These are phyloP conservation scores for Allium fistulosum DNA, from an alignment of 106 monocot species.

Conservation along the genomic window DNA sequence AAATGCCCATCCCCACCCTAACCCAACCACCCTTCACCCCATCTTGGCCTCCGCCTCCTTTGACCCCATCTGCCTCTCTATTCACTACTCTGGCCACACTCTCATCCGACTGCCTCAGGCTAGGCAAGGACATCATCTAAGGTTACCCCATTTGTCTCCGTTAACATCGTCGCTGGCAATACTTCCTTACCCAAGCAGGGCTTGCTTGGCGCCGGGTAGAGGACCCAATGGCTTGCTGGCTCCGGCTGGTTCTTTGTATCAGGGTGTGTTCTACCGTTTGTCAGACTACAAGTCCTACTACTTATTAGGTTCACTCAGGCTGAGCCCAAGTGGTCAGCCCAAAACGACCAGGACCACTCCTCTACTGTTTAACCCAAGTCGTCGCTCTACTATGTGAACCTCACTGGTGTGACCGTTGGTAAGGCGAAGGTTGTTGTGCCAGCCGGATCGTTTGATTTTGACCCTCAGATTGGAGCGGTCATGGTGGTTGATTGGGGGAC, in stretches of 20 bases:
- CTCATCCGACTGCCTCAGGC: conserved; percentile 42
- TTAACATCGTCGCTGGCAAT: conserved; percentile 30
- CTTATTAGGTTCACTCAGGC: conserved; percentile 87
- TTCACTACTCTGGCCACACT: conserved; percentile 37
- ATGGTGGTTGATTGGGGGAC: conserved; percentile 90
- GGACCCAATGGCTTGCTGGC: conserved; percentile 50
- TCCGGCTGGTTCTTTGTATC: conserved; percentile 45
- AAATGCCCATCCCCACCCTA: too few relatives aligned
- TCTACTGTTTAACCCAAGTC: conserved; percentile 73
- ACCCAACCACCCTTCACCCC: conserved; percentile 29
- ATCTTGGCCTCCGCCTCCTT: conserved; percentile 16
- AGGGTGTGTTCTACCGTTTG: conserved; percentile 78
- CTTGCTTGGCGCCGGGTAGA: conserved; percentile 57
- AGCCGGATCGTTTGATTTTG: conserved; percentile 38
- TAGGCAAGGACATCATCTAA: conserved; percentile 39
- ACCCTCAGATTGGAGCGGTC: conserved; percentile 66
- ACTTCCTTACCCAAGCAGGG: conserved; percentile 66
- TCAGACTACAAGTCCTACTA: conserved; percentile 94
- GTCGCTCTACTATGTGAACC: conserved; percentile 89
- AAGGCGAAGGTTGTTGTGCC: conserved; percentile 24
- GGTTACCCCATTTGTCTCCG: conserved; percentile 73
- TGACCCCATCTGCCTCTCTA: conserved; percentile 39
- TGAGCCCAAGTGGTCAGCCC: conserved; percentile 66
- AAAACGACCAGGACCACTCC: conserved; percentile 52
- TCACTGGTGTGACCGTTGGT: conserved; percentile 68